Evolutionary conservation across 2,329 filamentous ascomycete genomes (phyloP).

Genomic region (Pseudogymnoascus sp.): DNA sequence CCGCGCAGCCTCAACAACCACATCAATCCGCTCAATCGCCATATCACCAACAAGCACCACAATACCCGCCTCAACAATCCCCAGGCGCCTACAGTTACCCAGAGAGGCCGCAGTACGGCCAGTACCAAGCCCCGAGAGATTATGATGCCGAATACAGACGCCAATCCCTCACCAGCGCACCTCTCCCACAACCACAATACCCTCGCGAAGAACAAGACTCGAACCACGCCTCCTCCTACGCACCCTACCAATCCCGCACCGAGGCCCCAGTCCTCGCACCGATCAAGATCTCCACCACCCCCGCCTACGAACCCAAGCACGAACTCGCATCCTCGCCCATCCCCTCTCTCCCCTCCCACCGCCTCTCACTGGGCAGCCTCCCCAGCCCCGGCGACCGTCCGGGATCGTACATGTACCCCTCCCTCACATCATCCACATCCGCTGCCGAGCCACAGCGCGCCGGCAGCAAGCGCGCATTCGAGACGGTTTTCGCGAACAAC

Average conservation of each 20-base stretch:
- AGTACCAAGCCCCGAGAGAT: background rate
- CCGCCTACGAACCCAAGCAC: conserved; percentile 15
- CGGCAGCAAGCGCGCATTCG: conserved; percentile 23
- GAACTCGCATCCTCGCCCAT: conserved; percentile 22
- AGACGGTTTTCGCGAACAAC: conserved; percentile 22
- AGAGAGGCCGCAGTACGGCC: conserved; percentile 14
- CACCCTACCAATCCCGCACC: background rate
- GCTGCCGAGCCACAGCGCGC: conserved; percentile 17
- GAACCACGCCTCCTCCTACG: background rate
- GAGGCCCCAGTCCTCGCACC: conserved; percentile 10
- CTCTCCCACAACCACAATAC: background rate
- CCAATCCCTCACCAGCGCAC: background rate
- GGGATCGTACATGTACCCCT: background rate
- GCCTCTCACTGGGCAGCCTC: conserved; percentile 1
- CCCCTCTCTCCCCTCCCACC: conserved; percentile 16
- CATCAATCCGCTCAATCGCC: conserved; percentile 13
- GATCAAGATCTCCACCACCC: conserved; percentile 12
- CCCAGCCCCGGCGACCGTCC: background rate
- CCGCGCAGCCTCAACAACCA: conserved; percentile 23
- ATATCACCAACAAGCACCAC: conserved; percentile 15
- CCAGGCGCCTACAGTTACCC: conserved; percentile 4
- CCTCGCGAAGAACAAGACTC: background rate
- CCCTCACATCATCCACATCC: conserved; percentile 15
- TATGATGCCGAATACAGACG: conserved; percentile 20
- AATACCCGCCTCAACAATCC: background rate